These are phyloP conservation scores for Fusarium miscanthi DNA, from an alignment of 2,329 filamentous ascomycete species.

Conservation along the genomic window DNA sequence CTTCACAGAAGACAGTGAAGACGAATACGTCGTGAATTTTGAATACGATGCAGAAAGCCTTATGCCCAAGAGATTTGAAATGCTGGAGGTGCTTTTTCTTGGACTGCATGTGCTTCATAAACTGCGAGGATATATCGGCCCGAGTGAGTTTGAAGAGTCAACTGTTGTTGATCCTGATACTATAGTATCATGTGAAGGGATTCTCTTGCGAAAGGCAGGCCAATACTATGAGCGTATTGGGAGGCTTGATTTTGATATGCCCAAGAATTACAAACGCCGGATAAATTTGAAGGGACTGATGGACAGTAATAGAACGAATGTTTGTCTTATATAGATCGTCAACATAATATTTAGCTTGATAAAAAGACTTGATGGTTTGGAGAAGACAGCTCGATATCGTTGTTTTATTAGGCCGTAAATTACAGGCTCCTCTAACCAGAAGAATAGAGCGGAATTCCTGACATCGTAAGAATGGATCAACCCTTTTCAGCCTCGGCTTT, in stretches of 20 bases:
- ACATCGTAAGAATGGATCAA: not conserved
- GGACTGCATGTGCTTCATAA: not conserved
- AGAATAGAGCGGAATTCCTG: not conserved
- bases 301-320: not conserved
- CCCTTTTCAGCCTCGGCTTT: not conserved
- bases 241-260: not conserved
- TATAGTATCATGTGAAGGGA: not conserved
- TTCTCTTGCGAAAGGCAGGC: not conserved
- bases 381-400: not conserved
- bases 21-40: not conserved
- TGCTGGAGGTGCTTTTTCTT: not conserved
- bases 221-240: not conserved
- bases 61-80: not conserved
- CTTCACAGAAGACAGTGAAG: not conserved
- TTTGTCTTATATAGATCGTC: not conserved
- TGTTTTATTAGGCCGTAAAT: not conserved
- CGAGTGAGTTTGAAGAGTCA: not conserved
- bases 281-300: not conserved
- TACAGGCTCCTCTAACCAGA: too few relatives aligned
- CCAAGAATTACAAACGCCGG: not conserved
- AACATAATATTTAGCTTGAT: not conserved
- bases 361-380: fast-evolving
- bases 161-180: not conserved
- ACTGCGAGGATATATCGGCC: fast-evolving
- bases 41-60: not conserved